Percentiles rank a stretch among this genome's conserved stretches.
Conservation (phyloP, 2,329 filamentous ascomycete species). For the Albophoma yamanashiensis region DNA sequence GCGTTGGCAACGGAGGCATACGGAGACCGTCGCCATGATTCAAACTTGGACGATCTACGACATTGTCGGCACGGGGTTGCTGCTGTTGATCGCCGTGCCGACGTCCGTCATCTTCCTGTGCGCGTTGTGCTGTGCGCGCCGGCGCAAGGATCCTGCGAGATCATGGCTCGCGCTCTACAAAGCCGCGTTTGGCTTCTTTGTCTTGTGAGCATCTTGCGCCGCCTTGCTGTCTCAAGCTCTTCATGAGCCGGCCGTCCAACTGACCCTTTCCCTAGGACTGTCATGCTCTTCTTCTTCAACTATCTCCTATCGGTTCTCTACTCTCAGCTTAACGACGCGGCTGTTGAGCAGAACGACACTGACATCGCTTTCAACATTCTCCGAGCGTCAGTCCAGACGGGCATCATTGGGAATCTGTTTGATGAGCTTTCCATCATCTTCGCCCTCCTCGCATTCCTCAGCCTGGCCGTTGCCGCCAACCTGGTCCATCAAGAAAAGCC, state of each 20-base stretch:
- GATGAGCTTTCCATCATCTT: constrained; percentile 6
- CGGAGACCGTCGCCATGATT: background rate
- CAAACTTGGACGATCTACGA: background rate
- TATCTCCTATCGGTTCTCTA: constrained; percentile 1
- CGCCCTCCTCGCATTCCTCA: constrained; percentile 13
- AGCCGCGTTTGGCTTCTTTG: constrained; percentile 11
- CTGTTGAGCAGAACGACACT: background rate
- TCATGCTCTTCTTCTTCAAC: background rate
- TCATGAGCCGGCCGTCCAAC: background rate
- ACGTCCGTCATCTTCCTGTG: constrained; percentile 10
- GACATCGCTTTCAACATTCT: background rate
- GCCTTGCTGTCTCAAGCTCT: background rate
- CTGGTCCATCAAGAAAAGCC: constrained; percentile 5
- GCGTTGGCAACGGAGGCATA: background rate
- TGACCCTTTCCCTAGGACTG: background rate
- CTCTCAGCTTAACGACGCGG: background rate
- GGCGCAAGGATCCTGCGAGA: constrained; percentile 12
- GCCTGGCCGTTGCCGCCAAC: constrained; percentile 10
- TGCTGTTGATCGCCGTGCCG: constrained; percentile 8
- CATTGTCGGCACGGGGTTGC: constrained; percentile 1
- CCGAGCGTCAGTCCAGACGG: background rate
- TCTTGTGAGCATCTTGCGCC: constrained; percentile 10
- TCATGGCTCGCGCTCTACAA: constrained; percentile 14
- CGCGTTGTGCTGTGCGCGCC: constrained; percentile 10
- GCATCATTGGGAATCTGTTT: constrained; percentile 2